Evolutionary conservation across 495 filamentous ascomycete genomes (phyloP).

Genomic region (Apiosordaria backusii): DNA sequence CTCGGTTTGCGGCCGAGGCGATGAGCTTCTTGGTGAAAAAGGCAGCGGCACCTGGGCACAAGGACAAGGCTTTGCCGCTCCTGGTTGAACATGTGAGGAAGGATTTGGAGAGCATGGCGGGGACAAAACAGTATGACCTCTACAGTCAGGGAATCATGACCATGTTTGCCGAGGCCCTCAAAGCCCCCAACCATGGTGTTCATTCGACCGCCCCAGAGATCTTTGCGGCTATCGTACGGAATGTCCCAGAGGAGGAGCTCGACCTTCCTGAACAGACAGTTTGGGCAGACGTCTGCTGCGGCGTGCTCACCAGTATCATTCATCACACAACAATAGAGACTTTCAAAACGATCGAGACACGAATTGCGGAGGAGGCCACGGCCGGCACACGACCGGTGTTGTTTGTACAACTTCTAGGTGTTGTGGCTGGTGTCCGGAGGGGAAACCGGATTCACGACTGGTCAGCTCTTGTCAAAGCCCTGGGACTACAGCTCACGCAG

Average conservation of each 20-base stretch:
- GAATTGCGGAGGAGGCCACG: slow-evolving; percentile 50
- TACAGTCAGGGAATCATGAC: slow-evolving; percentile 88
- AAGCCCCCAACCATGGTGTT: slow-evolving; percentile 71
- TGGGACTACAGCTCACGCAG: slow-evolving; percentile 53
- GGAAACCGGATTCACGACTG: slow-evolving; percentile 72
- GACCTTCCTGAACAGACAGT: slow-evolving; percentile 39
- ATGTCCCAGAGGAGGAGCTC: slow-evolving; percentile 50
- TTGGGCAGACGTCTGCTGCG: slow-evolving; percentile 63
- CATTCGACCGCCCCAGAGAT: slow-evolving; percentile 78
- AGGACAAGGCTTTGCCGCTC: slow-evolving; percentile 64
- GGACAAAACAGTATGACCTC: slow-evolving; percentile 49
- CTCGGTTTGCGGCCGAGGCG: slow-evolving; percentile 88
- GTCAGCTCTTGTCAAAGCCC: slow-evolving; percentile 56
- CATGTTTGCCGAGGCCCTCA: slow-evolving; percentile 83
- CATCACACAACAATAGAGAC: slow-evolving; percentile 75
- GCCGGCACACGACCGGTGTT: slow-evolving; percentile 44
- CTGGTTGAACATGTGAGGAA: slow-evolving; percentile 66
- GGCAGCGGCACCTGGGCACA: slow-evolving; percentile 68
- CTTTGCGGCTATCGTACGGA: slow-evolving; percentile 56
- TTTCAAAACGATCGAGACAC: slow-evolving; percentile 56
- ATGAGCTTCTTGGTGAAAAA: slow-evolving; percentile 92
- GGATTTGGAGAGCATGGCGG: slow-evolving; percentile 57
- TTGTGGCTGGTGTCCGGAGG: slow-evolving; percentile 68
- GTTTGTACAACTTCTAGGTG: slow-evolving; percentile 61
- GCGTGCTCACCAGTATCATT: slow-evolving; percentile 71